Evolutionary conservation across 306 rosid genomes (phyloP).

Genomic region (Dryas octopetala): DNA sequence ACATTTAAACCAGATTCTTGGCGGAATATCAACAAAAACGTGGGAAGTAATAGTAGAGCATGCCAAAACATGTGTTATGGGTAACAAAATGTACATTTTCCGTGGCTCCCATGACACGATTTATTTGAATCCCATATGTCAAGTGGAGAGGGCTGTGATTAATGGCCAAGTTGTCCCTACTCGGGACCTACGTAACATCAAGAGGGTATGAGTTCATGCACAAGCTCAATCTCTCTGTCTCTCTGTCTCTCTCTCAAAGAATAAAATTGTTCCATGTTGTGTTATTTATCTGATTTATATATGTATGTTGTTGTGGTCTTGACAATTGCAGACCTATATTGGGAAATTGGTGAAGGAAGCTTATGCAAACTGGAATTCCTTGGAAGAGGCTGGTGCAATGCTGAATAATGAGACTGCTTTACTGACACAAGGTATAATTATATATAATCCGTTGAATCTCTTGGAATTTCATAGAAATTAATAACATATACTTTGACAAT

Average conservation of each 20-base stretch:
- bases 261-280: too few relatives aligned
- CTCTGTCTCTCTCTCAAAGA: too few relatives aligned
- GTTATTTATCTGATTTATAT: background rate
- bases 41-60: slow-evolving; percentile 72
- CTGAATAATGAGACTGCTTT: slow-evolving; percentile 37
- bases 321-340: slow-evolving; percentile 40
- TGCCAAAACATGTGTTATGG: slow-evolving; percentile 63
- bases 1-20: slow-evolving; percentile 53
- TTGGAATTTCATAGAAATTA: too few relatives aligned
- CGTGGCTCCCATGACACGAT: slow-evolving; percentile 28
- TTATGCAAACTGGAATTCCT: slow-evolving; percentile 43
- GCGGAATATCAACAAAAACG: slow-evolving; percentile 83
- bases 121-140: slow-evolving; percentile 57
- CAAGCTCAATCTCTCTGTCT: too few relatives aligned
- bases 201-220: slow-evolving; percentile 36
- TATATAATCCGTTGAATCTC: too few relatives aligned
- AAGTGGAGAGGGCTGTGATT: slow-evolving; percentile 51
- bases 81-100: slow-evolving; percentile 50
- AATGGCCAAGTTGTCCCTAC: slow-evolving; percentile 36
- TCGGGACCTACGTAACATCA: slow-evolving; percentile 23
- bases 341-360: slow-evolving; percentile 55
- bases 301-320: too few relatives aligned
- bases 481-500: too few relatives aligned
- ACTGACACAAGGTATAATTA: slow-evolving; percentile 42
- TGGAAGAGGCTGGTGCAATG: slow-evolving; percentile 46